Evolutionary conservation across 1,284 basidiomycete genomes (phyloP), one percentile per base, ranked within the genome.

Genomic region (Gymnopus androsaceus): DNA sequence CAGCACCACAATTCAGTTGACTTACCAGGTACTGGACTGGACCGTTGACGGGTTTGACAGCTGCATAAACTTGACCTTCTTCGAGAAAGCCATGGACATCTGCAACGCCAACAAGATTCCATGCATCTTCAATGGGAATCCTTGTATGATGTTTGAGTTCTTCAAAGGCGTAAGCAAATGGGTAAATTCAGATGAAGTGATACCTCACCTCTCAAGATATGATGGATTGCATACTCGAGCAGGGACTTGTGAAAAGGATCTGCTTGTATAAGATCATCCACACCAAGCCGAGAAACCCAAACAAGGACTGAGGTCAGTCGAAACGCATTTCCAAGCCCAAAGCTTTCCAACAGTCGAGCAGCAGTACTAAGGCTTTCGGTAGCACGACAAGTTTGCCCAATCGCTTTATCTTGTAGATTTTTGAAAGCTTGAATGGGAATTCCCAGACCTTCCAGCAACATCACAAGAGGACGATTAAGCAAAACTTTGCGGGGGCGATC

Each of bases 31-130:
- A 87, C 1, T 72, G 67, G 0, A 67, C 63, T 8, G 51, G 55
- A 15, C 72, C 72, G 37, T 78, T 70, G 0, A 67, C 59, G 8
- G 71, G 69, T 46, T 78, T 76, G 41, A 84, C 70, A 62, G 81
- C 84, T 1, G 77, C 81, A 61, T 84, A 88, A 7, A 87, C 78
- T 61, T 88, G 73, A 1, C 74, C 75, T 57, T 78, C 75, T 40
- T 73, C 25, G 8, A 87, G 73, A 55, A 72, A 78, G 2, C 71
- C 65, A 57, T 85, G 80, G 0, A 81, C 72, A 63, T 89, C 87
- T 2, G 85, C 84, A 4, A 89, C 79, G 1, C 87, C 88, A 3
- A 88, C 86, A 1, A 90, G 66, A 0, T 83, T 88, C 75, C 81
- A 85, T 4, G 79, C 81, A 9, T 73, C 69, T 0, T 80, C 79